Conservation (phyloP, 208 protist species). For the Trypanosoma caninum region DNA sequence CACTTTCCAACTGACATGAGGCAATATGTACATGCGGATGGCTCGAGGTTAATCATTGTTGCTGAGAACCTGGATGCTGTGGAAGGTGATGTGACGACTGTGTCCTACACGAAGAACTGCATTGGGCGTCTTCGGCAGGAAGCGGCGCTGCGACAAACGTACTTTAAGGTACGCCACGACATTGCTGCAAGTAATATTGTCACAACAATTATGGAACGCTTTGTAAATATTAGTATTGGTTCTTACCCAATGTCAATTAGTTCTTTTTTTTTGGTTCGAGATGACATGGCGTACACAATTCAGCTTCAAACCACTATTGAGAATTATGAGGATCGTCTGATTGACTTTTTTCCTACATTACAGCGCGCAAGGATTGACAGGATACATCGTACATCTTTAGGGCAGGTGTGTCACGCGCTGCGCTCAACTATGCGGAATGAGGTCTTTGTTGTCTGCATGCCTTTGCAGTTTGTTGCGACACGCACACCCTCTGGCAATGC, state of each 20-base stretch:
- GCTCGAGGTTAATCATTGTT: constrained; percentile 46
- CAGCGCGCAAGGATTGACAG: constrained; percentile 42
- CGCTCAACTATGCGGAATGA: neutral
- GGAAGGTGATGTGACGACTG: constrained; percentile 25
- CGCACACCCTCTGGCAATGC: neutral
- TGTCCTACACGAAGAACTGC: constrained; percentile 35
- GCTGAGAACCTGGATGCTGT: constrained; percentile 32
- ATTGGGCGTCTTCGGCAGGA: constrained; percentile 25
- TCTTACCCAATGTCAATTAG: constrained; percentile 37
- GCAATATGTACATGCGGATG: constrained; percentile 52
- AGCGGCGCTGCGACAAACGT: constrained; percentile 32
- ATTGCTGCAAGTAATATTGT: constrained; percentile 38
- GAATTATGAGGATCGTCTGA: constrained; percentile 39
- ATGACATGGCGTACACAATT: constrained; percentile 42
- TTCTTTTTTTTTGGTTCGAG: constrained; percentile 42
- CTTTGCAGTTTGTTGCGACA: constrained; percentile 5
- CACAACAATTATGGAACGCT: constrained; percentile 58
- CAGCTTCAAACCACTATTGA: constrained; percentile 46
- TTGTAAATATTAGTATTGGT: constrained; percentile 42
- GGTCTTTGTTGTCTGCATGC: neutral
- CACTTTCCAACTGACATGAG: constrained; percentile 45
- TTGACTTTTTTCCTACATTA: constrained; percentile 37
- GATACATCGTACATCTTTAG: neutral
- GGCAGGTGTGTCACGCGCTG: neutral
- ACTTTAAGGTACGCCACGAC: constrained; percentile 52